Conservation (phyloP, 345 rosid species). For the Moricandia moricandioides region DNA sequence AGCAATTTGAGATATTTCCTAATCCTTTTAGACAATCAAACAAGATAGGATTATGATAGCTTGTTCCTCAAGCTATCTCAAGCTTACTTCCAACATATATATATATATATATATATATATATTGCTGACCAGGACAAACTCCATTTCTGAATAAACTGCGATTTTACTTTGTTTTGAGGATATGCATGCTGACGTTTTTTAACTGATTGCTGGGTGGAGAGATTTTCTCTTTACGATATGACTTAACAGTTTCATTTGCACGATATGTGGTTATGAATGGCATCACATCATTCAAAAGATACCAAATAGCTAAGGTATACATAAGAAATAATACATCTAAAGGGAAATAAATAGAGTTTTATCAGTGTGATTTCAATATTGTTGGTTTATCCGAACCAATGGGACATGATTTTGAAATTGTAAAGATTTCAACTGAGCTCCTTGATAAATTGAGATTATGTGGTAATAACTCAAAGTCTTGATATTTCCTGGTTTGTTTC, state of each 20-base stretch:
- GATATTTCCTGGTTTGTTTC: slow-evolving; percentile 1
- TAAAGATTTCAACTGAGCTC: slow-evolving; percentile 71
- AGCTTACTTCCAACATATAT: no score
- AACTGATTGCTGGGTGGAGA: slow-evolving; percentile 73
- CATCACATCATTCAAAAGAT: slow-evolving; percentile 70
- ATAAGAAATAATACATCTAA: slow-evolving; percentile 51
- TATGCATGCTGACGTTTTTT: no score
- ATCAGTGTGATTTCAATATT: slow-evolving; percentile 76
- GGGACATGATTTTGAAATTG: slow-evolving; percentile 91
- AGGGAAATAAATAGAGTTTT: no score
- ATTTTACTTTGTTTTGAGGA: no score
- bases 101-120: no score
- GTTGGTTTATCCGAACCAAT: slow-evolving; percentile 83
- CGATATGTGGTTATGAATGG: slow-evolving; percentile 91
- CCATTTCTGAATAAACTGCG: no score
- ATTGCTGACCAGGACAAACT: no score
- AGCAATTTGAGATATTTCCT: no score
- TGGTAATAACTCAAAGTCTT: slow-evolving; percentile 42
- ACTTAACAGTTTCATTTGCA: slow-evolving; percentile 94
- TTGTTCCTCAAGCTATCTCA: no score
- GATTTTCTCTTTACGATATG: slow-evolving; percentile 87
- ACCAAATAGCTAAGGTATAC: slow-evolving; percentile 88
- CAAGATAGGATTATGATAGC: no score
- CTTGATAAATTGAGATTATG: slow-evolving; percentile 77
- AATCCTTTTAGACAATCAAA: no score